A percentile compares a stretch with the other conserved stretches of the same genome.
These are phyloP conservation scores for Suillus americanus DNA, from an alignment of 768 basidiomycete species.

Conservation along the genomic window DNA sequence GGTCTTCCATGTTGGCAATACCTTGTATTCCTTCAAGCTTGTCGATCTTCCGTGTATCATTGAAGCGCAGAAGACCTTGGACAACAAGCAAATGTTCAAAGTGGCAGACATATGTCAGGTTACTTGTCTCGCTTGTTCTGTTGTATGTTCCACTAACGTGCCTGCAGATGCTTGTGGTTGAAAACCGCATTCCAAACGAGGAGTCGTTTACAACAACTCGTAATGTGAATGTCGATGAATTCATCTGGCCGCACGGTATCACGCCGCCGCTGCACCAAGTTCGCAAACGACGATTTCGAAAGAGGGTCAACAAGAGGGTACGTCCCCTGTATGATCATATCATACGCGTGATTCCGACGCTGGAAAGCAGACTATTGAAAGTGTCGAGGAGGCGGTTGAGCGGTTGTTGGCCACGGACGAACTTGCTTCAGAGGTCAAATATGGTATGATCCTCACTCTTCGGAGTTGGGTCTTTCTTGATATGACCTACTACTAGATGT, in stretches of 20 bases:
- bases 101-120: slow-evolving; percentile 98
- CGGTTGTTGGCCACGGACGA: slow-evolving; percentile 80
- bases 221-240: slow-evolving; percentile 89
- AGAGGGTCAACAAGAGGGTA: slow-evolving; percentile 81
- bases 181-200: slow-evolving; percentile 69
- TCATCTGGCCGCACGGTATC: slow-evolving; percentile 95
- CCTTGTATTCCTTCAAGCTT: slow-evolving; percentile 84
- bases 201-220: slow-evolving; percentile 60
- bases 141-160: slow-evolving; percentile 13
- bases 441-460: slow-evolving; percentile 45
- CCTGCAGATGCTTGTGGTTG: slow-evolving; percentile 87
- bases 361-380: slow-evolving; percentile 77
- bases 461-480: not conserved
- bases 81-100: slow-evolving; percentile 98
- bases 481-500: slow-evolving; percentile 51
- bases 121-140: slow-evolving; percentile 16
- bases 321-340: slow-evolving; percentile 19
- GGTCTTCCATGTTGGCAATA: slow-evolving; percentile 82
- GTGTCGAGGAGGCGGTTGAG: slow-evolving; percentile 92
- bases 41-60: slow-evolving; percentile 94
- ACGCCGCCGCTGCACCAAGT: slow-evolving; percentile 91
- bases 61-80: slow-evolving; percentile 94
- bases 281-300: slow-evolving; percentile 89
- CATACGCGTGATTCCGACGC: not conserved
- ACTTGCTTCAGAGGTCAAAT: slow-evolving; percentile 72